Percentiles rank a stretch among this genome's conserved stretches.
These are phyloP conservation scores for Naegleria gruberi DNA, from an alignment of 208 protist genomes.

Conservation along the genomic window DNA sequence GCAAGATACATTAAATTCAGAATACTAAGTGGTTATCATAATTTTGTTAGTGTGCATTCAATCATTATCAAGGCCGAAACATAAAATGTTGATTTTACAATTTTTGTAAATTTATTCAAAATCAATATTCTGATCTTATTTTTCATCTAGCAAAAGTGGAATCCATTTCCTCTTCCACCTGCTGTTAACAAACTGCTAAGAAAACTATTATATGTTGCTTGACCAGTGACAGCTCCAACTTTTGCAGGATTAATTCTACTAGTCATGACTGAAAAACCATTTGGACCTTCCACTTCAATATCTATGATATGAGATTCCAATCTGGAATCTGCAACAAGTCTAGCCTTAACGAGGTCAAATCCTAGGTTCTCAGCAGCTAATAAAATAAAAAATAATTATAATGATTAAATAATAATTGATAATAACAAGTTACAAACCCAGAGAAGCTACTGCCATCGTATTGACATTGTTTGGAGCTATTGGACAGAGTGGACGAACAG, in stretches of 20 bases:
- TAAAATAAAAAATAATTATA: neutral
- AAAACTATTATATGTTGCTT: conserved; percentile 38
- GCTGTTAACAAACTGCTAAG: neutral
- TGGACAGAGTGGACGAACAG: conserved; percentile 37
- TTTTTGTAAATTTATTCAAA: too few species aligned
- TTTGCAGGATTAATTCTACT: conserved; percentile 32
- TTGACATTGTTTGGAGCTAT: conserved; percentile 45
- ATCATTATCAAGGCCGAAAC: neutral
- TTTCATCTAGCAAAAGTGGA: neutral
- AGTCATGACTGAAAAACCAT: conserved; percentile 34
- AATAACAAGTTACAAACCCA: too few species aligned
- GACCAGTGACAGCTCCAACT: conserved; percentile 33
- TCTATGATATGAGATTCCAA: conserved; percentile 38
- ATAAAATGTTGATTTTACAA: neutral
- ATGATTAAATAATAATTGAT: neutral
- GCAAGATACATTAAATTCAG: neutral
- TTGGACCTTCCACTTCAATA: conserved; percentile 28
- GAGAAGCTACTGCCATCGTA: conserved; percentile 41
- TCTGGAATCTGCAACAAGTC: conserved; percentile 30
- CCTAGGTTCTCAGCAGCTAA: conserved; percentile 31
- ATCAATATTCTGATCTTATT: too few species aligned
- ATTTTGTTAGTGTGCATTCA: conserved; percentile 4
- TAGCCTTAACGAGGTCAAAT: conserved; percentile 30
- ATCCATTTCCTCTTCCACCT: neutral
- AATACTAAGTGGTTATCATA: conserved; percentile 5